phyloP scores from a whole-genome alignment of 1,284 basidiomycete species.

The Meripilus lineatus region DNA sequence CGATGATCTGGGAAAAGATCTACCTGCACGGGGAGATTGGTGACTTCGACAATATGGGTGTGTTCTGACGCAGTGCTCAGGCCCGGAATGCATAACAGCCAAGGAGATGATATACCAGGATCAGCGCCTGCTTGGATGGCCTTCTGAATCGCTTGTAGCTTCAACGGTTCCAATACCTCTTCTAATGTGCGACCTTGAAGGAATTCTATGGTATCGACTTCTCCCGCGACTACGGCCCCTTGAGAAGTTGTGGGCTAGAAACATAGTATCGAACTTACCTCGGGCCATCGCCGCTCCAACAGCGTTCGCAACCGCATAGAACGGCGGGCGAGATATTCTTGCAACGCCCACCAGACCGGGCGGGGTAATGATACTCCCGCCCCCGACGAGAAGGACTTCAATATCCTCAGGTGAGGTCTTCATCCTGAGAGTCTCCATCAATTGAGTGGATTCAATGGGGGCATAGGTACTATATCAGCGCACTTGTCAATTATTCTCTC shows the following conservation, averaged over 20 bases:
- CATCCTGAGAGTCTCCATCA: conserved; percentile 30
- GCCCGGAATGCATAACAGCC: neutral
- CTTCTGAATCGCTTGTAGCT: conserved; percentile 38
- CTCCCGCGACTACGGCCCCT: conserved; percentile 21
- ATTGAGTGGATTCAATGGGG: neutral
- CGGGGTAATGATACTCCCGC: conserved; percentile 44
- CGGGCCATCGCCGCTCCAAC: conserved; percentile 49
- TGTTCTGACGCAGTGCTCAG: conserved; percentile 4
- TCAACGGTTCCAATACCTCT: conserved; percentile 36
- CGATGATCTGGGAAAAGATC: neutral
- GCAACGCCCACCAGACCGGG: conserved; percentile 38
- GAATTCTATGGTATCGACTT: conserved; percentile 39
- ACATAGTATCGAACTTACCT: conserved; percentile 19
- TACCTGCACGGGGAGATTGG: conserved; percentile 38
- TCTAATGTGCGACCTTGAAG: conserved; percentile 35
- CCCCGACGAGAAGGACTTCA: conserved; percentile 48
- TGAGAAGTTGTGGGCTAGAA: neutral
- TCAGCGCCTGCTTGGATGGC: conserved; percentile 43
- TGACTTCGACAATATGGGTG: conserved; percentile 43
- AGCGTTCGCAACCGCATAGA: conserved; percentile 51
- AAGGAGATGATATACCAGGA: conserved; percentile 17
- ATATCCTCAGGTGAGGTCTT: conserved; percentile 50
- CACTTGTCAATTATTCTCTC: conserved; percentile 36
- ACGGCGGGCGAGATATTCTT: conserved; percentile 43
- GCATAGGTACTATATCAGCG: conserved; percentile 1